These are phyloP conservation scores for Vigna radiata DNA, from an alignment of 306 rosid genomes.

Conservation along the genomic window DNA sequence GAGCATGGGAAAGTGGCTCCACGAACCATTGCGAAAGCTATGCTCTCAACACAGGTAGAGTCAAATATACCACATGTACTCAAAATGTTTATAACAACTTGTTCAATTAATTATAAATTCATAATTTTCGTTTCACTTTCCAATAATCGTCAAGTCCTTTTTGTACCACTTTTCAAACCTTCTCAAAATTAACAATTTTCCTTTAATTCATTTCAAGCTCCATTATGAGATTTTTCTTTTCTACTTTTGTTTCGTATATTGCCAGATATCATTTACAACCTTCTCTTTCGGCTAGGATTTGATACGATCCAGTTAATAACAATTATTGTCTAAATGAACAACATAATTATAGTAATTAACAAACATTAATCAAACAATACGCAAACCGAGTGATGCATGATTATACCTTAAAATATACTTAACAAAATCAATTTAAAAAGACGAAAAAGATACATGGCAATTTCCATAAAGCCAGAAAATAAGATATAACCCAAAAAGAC, in stretches of 20 bases:
- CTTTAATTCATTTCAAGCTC: slow-evolving; percentile 1
- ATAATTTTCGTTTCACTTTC: slow-evolving; percentile 14
- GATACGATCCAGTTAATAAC: not conserved
- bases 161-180: not conserved
- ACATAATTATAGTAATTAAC: not conserved
- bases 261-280: not conserved
- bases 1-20: slow-evolving; percentile 15
- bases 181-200: slow-evolving; percentile 13
- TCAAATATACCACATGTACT: slow-evolving; percentile 32
- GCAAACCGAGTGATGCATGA: not conserved
- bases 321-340: not conserved
- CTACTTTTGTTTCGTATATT: not conserved
- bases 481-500: not conserved
- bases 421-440: not conserved
- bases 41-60: not conserved
- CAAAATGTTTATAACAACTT: not conserved
- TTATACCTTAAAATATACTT: not conserved
- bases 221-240: not conserved
- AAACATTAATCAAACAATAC: not conserved
- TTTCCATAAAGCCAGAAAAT: slow-evolving; percentile 20
- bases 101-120: slow-evolving; percentile 8
- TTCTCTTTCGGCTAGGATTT: slow-evolving; percentile 11
- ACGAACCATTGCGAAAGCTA: not conserved
- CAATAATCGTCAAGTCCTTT: slow-evolving; percentile 27
- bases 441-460: not conserved